Conservation (phyloP, 345 rosid species). For the Zanthoxylum bungeanum region DNA sequence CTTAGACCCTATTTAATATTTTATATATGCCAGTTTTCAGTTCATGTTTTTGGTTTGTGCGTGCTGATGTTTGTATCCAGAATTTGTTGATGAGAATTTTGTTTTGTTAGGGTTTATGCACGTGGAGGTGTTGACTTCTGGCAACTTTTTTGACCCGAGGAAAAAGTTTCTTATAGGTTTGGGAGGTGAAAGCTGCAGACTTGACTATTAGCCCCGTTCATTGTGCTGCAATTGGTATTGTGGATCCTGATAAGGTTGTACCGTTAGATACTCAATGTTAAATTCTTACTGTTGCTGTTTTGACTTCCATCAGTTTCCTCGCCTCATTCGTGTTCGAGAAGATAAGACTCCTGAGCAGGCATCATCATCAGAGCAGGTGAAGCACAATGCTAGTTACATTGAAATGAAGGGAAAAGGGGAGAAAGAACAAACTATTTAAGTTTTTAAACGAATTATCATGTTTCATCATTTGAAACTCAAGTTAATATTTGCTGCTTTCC, state of each 20-base stretch:
- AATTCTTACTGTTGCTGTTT: background rate
- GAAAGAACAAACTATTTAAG: background rate
- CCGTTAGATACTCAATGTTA: background rate
- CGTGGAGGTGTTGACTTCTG: background rate
- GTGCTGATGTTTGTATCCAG: background rate
- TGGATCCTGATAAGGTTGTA: conserved; percentile 77
- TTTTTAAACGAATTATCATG: background rate
- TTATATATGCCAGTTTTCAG: background rate
- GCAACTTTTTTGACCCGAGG: background rate
- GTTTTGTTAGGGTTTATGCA: background rate
- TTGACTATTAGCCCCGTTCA: conserved; percentile 91
- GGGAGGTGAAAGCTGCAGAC: conserved; percentile 99
- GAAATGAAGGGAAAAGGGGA: background rate
- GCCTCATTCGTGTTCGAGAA: conserved; percentile 71
- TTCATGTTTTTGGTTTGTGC: background rate
- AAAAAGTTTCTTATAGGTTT: conserved; percentile 50
- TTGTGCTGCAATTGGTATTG: conserved; percentile 81
- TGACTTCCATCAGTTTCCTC: conserved; percentile 51
- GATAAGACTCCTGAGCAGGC: conserved; percentile 87
- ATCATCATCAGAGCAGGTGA: conserved; percentile 83
- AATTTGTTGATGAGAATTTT: background rate
- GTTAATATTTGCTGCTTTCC: background rate
- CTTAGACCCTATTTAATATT: background rate
- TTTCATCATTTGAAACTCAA: background rate
- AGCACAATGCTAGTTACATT: conserved; percentile 1